Conservation (phyloP, 192 early-diverging fungal species). For the Entomortierella parvispora region DNA sequence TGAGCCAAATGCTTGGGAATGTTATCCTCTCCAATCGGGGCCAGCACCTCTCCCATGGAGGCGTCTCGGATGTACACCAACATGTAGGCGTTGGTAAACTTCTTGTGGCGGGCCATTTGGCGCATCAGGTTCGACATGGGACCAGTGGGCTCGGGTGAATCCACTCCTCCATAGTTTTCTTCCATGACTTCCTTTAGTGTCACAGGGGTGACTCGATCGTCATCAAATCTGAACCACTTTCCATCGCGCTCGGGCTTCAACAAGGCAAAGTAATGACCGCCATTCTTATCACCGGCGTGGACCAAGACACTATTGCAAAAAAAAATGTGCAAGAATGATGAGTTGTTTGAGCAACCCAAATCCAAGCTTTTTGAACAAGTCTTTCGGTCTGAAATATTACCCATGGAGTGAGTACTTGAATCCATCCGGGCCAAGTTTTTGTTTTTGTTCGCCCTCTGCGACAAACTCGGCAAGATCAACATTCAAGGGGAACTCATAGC, state of each 20-base stretch:
- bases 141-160: conserved; percentile 39
- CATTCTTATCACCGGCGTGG: conserved; percentile 92
- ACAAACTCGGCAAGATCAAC: conserved; percentile 91
- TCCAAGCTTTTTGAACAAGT: background rate
- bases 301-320: conserved; percentile 82
- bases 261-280: conserved; percentile 95
- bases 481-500: conserved; percentile 91
- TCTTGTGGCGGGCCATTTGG: conserved; percentile 64
- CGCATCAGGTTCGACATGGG: conserved; percentile 57
- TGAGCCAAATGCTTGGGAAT: conserved; percentile 84
- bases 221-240: conserved; percentile 95
- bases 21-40: conserved; percentile 70
- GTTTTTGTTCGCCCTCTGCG: conserved; percentile 68
- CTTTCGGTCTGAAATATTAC: conserved; percentile 44
- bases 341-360: background rate
- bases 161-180: conserved; percentile 94
- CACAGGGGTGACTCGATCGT: conserved; percentile 90
- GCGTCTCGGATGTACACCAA: conserved; percentile 93
- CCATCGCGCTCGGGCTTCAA: conserved; percentile 81
- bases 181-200: conserved; percentile 86
- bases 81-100: conserved; percentile 99
- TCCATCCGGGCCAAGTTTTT: conserved; percentile 60
- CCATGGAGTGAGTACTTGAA: conserved; percentile 88
- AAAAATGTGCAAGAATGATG: conserved; percentile 3
- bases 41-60: conserved; percentile 76